Conservation (phyloP, 2,329 filamentous ascomycete genomes). For the Epicoccum nigrum region DNA sequence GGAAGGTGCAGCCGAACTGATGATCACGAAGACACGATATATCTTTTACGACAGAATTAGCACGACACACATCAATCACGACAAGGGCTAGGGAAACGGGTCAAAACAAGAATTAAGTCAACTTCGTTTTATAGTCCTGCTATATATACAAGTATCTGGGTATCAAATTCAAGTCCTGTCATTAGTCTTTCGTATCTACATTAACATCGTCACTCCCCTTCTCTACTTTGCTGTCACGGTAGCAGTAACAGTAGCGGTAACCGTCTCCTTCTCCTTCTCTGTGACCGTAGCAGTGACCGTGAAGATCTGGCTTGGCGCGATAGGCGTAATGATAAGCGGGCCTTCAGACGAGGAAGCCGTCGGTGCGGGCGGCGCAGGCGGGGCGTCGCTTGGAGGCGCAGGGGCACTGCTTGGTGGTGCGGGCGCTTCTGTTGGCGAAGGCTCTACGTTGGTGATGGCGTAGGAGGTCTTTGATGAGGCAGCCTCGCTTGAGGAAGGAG, state of each 20-base stretch:
- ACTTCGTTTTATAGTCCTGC: conserved; percentile 1
- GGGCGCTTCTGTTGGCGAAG: conserved; percentile 11
- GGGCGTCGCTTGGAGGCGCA: conserved; percentile 6
- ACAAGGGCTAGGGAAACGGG: too few relatives aligned
- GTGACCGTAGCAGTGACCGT: conserved; percentile 43
- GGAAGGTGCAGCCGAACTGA: too few relatives aligned
- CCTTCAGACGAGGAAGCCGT: conserved; percentile 26
- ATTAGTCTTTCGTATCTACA: background rate
- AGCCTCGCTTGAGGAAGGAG: background rate
- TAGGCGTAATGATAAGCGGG: conserved; percentile 42
- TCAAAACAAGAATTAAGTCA: too few relatives aligned
- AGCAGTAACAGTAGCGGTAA: conserved; percentile 35
- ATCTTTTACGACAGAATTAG: too few relatives aligned
- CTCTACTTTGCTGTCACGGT: conserved; percentile 5
- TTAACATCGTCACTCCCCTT: background rate
- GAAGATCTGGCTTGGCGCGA: conserved; percentile 41
- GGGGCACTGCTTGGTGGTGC: conserved; percentile 4
- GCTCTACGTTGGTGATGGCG: conserved; percentile 8
- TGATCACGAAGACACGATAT: too few relatives aligned
- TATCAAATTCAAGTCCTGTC: background rate
- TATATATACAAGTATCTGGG: conserved; percentile 3
- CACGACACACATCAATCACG: too few relatives aligned
- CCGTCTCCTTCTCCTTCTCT: conserved; percentile 42
- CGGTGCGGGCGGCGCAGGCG: conserved; percentile 16
- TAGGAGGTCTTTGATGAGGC: conserved; percentile 3